Evolutionary conservation across 2,329 filamentous ascomycete genomes (phyloP), one percentile per base, ranked within the genome.

Genomic region (Penicillium sp.): DNA sequence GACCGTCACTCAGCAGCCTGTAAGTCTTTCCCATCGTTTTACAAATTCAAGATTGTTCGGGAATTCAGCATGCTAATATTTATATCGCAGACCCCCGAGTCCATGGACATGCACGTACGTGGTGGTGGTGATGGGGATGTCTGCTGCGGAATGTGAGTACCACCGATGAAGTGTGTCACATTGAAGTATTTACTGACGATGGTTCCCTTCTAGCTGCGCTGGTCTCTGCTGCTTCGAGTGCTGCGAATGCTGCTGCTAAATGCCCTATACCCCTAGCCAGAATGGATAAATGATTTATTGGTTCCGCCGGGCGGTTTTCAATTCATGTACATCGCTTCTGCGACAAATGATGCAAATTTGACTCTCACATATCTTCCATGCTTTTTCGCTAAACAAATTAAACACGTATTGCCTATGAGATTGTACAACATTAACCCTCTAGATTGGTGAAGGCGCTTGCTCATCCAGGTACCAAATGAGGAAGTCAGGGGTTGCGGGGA

Each of bases 141-240:
- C 23, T 61, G 58, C 55, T 58, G 58, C 19, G 58, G 58, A 55
- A 27, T 61, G 58, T 61, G 23, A 61, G 58, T 58, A 50, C 16
- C 9, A 11, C 11, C 14, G 11, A 50, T 21, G 9, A 50, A 42
- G 4, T 2, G 5, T 42, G 19, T 39, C 14, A 16, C 9, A 29
- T 19, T 29, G 23, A 16, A 21, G 2, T 21, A 1, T 23, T 23
- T 25, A 23, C 33, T 39, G 14, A 50, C 48, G n/a, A n/a, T 23
- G 1, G 1, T 8, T 21, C 26, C 19, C 10, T 8, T 43, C 39
- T 49, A 61, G 59, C 29, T 61, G 59, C 23, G 59, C 59, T 33
- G 59, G 59, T 52, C 53, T 61, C 42, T 58, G 55, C 46, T 61
- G 59, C 53, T 58, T 61, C 50, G 59, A 57, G 39, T 57, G 55